Conservation (phyloP, 495 filamentous ascomycete species). For the Darksidea phi region DNA sequence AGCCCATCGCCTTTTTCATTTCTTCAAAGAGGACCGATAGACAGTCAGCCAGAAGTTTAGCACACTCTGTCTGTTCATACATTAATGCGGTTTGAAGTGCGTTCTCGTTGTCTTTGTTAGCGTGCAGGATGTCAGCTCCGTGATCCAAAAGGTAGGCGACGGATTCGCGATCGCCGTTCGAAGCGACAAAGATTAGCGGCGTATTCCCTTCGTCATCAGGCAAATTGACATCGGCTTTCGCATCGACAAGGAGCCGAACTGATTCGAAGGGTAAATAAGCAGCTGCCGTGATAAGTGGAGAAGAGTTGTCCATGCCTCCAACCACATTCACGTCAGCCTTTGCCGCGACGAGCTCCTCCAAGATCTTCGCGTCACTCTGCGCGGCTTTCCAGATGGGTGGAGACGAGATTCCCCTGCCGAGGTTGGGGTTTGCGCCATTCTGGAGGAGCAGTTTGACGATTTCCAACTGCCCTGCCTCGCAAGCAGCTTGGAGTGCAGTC, state of each 20-base stretch:
- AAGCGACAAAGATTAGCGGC: slow-evolving; percentile 40
- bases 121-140: slow-evolving; percentile 38
- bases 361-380: not conserved
- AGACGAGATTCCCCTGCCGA: not conserved
- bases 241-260: slow-evolving; percentile 30
- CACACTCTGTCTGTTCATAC: too few species aligned
- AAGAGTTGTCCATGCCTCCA: not conserved
- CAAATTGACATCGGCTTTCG: slow-evolving; percentile 38
- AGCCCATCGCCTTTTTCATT: too few species aligned
- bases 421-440: slow-evolving; percentile 5
- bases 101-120: slow-evolving; percentile 7
- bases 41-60: too few species aligned
- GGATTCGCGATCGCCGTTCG: slow-evolving; percentile 28
- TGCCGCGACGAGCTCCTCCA: not conserved
- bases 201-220: slow-evolving; percentile 34
- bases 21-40: too few species aligned
- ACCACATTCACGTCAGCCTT: not conserved
- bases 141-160: slow-evolving; percentile 35
- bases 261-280: slow-evolving; percentile 18
- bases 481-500: slow-evolving; percentile 18
- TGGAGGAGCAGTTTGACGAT: slow-evolving; percentile 6
- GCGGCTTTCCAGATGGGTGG: not conserved
- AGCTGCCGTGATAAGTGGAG: slow-evolving; percentile 10
- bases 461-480: not conserved
- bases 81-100: slow-evolving; percentile 33